Evolutionary conservation across 2,329 filamentous ascomycete genomes (phyloP), one percentile per base, ranked within the genome.

Genomic region (Scopulariopsis brevicaulis): DNA sequence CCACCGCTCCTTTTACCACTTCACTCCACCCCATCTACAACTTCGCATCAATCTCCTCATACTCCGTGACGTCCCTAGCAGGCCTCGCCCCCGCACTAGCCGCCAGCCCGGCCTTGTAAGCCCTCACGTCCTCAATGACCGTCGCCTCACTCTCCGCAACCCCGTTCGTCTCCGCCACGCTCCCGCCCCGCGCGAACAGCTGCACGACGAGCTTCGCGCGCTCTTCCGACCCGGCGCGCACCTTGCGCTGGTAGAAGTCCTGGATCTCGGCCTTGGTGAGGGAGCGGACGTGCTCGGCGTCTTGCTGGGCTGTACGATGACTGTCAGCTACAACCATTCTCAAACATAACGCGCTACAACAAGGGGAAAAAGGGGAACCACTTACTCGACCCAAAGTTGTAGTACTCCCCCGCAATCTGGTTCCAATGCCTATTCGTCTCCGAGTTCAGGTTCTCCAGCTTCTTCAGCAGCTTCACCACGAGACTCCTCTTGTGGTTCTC

Each of bases 401-500:
- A 95, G 64, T 87, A 89, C 68, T 96, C 92, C 56, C 81, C 87
- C 55, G 83, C 82, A 64, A 99, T 90, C 66, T 96, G 90, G 55
- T 78, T 79, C 92, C 90, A 96, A 68, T 95, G 86, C 52, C 90
- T 81, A 58, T 78, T 81, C 5, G 86, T 90, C 73, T 99, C 94
- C 63, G 93, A 87, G 60, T 86, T 82, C 53, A 99, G 75, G 63
- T 96, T 97, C 78, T 96, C 96, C 64, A 96, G 71, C 71, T 95
- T 96, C 73, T 97, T 92, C 24, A 96, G 75, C 18, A 90, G 79
- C 73, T 91, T 91, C 68, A 89, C 90, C 66, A 96, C 85, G 50
- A 97, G 77, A 66, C 91, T 95, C 64, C 88, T 82, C 75, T 96
- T 96, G 74, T 97, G 90, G 54, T 84, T 85, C 67, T 96, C 90